phyloP scores from a whole-genome alignment of 2,329 filamentous ascomycete genomes.

The Colletotrichum liriopes region DNA sequence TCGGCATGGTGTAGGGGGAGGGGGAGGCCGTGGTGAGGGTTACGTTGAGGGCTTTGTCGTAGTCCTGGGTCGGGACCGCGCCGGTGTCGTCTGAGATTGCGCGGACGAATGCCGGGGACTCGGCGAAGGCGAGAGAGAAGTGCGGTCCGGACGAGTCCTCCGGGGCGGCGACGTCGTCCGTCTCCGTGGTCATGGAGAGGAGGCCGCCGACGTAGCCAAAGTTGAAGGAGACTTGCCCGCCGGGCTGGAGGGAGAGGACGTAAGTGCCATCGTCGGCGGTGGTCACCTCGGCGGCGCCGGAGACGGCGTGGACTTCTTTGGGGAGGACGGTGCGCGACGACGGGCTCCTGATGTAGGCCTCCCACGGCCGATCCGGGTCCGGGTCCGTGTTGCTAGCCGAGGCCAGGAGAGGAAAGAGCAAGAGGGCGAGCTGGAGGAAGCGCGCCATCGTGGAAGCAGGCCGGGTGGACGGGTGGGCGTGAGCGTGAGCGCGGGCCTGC shows the following conservation, averaged over 20 bases:
- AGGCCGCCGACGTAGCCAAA: constrained; percentile 44
- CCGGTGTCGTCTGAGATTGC: constrained; percentile 48
- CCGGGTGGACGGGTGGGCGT: background rate
- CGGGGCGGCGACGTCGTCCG: background rate
- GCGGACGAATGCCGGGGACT: constrained; percentile 46
- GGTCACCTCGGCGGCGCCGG: constrained; percentile 25
- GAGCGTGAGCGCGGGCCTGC: background rate
- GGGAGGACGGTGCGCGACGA: constrained; percentile 34
- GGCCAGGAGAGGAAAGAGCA: background rate
- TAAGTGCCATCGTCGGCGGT: constrained; percentile 22
- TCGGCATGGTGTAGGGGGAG: constrained; percentile 44
- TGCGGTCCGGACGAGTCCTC: constrained; percentile 27
- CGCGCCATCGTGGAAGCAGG: constrained; percentile 22
- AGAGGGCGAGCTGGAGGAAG: constrained; percentile 14
- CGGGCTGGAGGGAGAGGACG: constrained; percentile 14
- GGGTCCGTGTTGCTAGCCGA: background rate
- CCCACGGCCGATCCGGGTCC: constrained; percentile 33
- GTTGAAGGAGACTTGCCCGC: constrained; percentile 42
- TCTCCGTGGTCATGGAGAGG: constrained; percentile 33
- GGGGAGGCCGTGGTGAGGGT: constrained; percentile 26
- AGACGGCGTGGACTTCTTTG: constrained; percentile 32
- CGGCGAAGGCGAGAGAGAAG: constrained; percentile 46
- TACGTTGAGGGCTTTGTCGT: constrained; percentile 46
- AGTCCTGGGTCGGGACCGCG: constrained; percentile 44
- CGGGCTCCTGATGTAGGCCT: constrained; percentile 33